Percentiles rank a stretch among this genome's conserved stretches.
These are phyloP conservation scores for Lachnellula hyalina DNA, from an alignment of 2,329 filamentous ascomycete species.

Conservation along the genomic window DNA sequence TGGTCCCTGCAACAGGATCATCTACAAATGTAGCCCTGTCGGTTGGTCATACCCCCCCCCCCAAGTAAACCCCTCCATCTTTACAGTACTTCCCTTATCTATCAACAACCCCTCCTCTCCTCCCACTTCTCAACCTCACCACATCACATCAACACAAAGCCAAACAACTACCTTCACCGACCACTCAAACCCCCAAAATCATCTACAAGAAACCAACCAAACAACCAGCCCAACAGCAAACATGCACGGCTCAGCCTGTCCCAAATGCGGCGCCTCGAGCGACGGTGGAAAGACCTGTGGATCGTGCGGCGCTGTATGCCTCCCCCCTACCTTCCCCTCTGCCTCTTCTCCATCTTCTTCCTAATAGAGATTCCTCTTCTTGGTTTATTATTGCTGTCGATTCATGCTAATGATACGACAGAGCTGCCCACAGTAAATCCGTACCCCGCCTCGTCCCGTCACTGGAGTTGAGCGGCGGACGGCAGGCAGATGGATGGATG, in stretches of 20 bases:
- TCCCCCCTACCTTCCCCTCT: background rate
- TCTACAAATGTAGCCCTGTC: no score
- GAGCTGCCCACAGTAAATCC: background rate
- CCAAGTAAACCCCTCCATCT: no score
- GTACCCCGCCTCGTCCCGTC: background rate
- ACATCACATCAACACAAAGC: background rate
- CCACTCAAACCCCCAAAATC: background rate
- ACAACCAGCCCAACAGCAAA: constrained; percentile 8
- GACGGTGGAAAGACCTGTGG: constrained; percentile 26
- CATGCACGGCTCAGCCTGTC: constrained; percentile 27
- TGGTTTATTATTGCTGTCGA: background rate
- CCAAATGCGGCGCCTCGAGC: constrained; percentile 25
- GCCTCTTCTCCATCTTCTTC: no score
- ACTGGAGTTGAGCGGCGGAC: background rate
- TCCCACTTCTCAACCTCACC: background rate
- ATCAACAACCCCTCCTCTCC: background rate
- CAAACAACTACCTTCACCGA: background rate
- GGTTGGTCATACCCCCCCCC: no score
- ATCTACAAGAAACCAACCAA: background rate
- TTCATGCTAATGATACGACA: background rate
- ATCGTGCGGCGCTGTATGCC: constrained; percentile 27
- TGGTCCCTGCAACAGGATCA: no score
- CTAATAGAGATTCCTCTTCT: background rate
- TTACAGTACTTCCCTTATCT: background rate
- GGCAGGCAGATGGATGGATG: no score